phyloP scores from a whole-genome alignment of 176 grass and related monocot species.

The Zea mays region Zm-B73-REFERENCE-NAM-5.0 NC_050098.1:197119001-197119500 shows the following conservation, averaged over 20 bases:
- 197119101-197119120: background rate
- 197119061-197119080: background rate
- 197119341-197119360: background rate
- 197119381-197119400: conserved; percentile 18
- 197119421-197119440: background rate
- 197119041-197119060: conserved; percentile 1
- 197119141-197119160: too few species aligned
- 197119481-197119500: background rate
- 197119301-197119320: too few species aligned
- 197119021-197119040: conserved; percentile 55
- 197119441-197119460: conserved; percentile 11
- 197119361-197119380: conserved; percentile 15
- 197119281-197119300: too few species aligned
- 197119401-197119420: conserved; percentile 12
- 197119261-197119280: too few species aligned
- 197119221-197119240: too few species aligned
- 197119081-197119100: conserved; percentile 12
- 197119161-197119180: too few species aligned
- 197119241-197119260: too few species aligned
- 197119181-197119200: too few species aligned
- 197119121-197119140: too few species aligned
- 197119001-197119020: conserved; percentile 78
- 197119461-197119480: background rate
- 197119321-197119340: too few species aligned
- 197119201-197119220: too few species aligned